phyloP scores from a whole-genome alignment of 2,329 filamentous ascomycete species.

The Fusarium tanahbumbuense region DNA sequence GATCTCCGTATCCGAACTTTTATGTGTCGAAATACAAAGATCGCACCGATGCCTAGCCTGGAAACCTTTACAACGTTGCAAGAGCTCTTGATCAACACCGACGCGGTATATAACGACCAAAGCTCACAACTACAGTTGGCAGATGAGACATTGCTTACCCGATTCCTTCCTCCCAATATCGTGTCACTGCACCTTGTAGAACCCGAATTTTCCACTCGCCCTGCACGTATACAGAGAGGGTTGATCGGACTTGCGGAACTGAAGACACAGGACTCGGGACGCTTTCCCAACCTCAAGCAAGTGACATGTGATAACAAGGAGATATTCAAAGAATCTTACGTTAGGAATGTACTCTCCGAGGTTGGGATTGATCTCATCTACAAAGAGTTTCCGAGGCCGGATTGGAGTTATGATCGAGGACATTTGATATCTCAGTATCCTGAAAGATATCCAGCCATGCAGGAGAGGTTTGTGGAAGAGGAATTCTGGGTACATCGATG shows the following conservation, averaged over 20 bases:
- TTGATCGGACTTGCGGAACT: background rate
- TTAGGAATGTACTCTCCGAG: background rate
- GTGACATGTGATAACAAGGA: background rate
- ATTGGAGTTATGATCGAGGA: background rate
- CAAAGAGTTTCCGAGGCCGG: background rate
- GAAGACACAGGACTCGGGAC: background rate
- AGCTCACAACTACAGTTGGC: background rate
- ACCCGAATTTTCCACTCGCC: background rate
- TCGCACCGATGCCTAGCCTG: constrained; percentile 9
- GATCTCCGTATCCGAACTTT: constrained; percentile 13
- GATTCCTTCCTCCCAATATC: background rate
- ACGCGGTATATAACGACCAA: background rate
- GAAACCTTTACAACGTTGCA: constrained; percentile 13
- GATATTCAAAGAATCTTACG: background rate
- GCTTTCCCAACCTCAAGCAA: background rate
- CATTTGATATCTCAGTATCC: background rate
- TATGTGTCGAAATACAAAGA: background rate
- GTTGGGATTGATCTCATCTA: background rate
- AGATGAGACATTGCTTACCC: background rate
- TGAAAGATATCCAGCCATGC: background rate
- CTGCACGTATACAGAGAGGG: background rate
- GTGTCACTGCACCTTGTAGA: background rate
- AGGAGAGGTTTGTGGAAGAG: background rate
- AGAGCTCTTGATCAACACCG: constrained; percentile 20
- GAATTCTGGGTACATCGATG: background rate